Evolutionary conservation across 371 early-diverging fungal genomes (phyloP).

Genomic region (Entomophthora muscae): DNA sequence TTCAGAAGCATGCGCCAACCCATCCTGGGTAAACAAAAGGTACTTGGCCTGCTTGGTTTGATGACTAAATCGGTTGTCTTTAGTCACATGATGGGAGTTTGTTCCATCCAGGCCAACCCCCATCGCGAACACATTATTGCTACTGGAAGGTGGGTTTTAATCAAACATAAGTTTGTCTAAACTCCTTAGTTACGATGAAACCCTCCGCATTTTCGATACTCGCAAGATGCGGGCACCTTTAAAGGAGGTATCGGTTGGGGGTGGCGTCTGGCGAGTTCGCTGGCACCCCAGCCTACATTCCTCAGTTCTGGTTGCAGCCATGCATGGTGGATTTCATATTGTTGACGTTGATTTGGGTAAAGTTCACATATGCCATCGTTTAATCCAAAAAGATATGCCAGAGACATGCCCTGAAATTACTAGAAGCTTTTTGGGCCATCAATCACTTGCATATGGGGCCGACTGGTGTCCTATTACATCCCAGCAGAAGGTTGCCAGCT

Average conservation of each 20-base stretch:
- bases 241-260: background rate
- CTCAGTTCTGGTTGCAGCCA: background rate
- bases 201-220: conserved; percentile 2
- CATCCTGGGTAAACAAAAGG: background rate
- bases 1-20: background rate
- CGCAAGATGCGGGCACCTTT: background rate
- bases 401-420: background rate
- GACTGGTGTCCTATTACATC: background rate
- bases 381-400: background rate
- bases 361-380: background rate
- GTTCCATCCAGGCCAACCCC: conserved; percentile 3
- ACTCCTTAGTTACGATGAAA: conserved; percentile 1
- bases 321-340: conserved; percentile 6
- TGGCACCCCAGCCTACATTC: background rate
- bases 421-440: background rate
- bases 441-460: background rate
- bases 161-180: background rate
- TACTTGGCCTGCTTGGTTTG: too few relatives aligned
- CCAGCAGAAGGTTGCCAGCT: background rate
- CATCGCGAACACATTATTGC: background rate
- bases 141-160: conserved; percentile 1
- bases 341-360: background rate
- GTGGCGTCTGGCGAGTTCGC: conserved; percentile 1
- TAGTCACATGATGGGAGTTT: conserved; percentile 7
- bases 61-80: too few relatives aligned